Evolutionary conservation across 139 green algal species (phyloP), one percentile per base, ranked within the genome.

Genomic region (Spirogloea muscicola): DNA sequence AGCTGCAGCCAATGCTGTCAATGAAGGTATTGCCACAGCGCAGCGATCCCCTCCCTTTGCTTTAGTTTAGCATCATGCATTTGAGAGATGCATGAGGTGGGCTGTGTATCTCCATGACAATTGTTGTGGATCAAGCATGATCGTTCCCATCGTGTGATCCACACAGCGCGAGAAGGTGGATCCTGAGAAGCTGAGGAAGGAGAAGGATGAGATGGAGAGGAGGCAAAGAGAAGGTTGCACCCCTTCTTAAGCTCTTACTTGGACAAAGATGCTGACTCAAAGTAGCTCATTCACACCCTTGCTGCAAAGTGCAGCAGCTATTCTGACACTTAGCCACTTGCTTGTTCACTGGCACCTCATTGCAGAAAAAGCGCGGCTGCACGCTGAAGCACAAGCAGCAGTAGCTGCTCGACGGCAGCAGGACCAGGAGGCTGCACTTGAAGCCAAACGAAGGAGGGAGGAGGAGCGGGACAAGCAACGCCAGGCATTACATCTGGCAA

Each of bases 171-270:
- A 66, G 40, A 69, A 21, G 37, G 42, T 74, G 16, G 65, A 74
- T 13, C 65, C 49, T 5, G 66, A 74, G n/a, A 66, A 34, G 44
- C 51, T 74, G 2, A n/a, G n/a, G n/a, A n/a, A n/a, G n/a, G n/a
- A n/a, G n/a, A n/a, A n/a, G n/a, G 65, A 74, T n/a, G 65, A 74
- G 27, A 74, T 74, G 4, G 65, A 74, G 44, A 74, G 18, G 18
- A 74, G 36, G 38, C 65, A 74, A 33, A 74, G 16, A 74, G 65
- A 74, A 74, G 65, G 65, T 74, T n/a, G 13, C 25, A 46, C 25
- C 27, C 13, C 43, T 68, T 57, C 43, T 38, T 58, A 29, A 34
- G 33, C 13, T 57, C 43, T 4, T n/a, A 6, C 7, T 68, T 68
- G 6, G 43, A 31, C 6, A 64, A 40, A 27, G 10, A 16, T 64